These are phyloP conservation scores for Carex cristatella DNA, from an alignment of 176 grass and related monocot genomes.

Conservation along the genomic window DNA sequence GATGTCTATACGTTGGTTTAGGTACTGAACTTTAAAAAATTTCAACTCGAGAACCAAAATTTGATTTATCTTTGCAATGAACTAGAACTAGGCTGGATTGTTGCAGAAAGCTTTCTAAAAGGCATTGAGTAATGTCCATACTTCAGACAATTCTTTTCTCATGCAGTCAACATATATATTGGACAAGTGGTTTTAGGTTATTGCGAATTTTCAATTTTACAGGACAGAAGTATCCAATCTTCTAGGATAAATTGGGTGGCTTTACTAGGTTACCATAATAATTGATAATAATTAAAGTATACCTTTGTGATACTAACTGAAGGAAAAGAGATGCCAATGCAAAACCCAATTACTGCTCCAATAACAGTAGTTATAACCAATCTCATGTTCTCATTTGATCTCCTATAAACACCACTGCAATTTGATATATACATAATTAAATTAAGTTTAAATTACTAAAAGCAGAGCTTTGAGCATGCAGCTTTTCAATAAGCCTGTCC, in stretches of 20 bases:
- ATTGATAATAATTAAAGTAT: background rate
- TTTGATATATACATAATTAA: background rate
- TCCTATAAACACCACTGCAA: constrained; percentile 26
- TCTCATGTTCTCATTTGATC: constrained; percentile 27
- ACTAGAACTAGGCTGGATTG: background rate
- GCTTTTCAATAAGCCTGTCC: background rate
- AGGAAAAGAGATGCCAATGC: constrained; percentile 25
- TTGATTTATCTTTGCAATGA: background rate
- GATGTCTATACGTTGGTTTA: background rate
- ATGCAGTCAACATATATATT: background rate
- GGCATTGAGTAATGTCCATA: background rate
- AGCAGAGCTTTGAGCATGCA: background rate
- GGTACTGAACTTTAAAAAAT: background rate
- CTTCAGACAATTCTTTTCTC: background rate
- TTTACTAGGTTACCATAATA: background rate
- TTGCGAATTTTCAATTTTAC: constrained; percentile 7
- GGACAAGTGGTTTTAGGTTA: background rate
- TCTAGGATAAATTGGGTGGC: background rate
- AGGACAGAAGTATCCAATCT: background rate
- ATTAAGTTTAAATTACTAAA: background rate
- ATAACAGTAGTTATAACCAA: constrained; percentile 27
- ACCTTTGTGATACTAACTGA: constrained; percentile 25
- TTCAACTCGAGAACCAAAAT: background rate
- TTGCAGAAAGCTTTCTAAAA: background rate
- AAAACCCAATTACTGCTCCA: constrained; percentile 28